Base-by-base conservation (phyloP, 2,329 filamentous ascomycete genomes). In the Neurospora sp. region DNA sequence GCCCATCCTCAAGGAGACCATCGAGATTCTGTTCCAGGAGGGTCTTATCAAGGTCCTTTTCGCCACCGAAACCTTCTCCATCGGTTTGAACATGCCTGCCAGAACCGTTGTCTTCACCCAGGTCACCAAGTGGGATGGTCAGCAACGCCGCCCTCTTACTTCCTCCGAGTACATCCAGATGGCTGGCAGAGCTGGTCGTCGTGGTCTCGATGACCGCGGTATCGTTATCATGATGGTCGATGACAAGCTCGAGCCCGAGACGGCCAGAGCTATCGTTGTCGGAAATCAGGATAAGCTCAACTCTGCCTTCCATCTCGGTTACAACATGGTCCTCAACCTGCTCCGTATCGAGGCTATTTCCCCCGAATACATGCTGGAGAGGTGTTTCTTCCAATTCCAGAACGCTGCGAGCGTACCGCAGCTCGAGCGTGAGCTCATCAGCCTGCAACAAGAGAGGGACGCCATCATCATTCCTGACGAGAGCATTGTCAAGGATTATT, bases 211-310 rank as follows among this genome's bases (percentile, higher is more conserved):
- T 82, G 94, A 97, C 72, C 91, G 96, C 74, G 96, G 96, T 86
- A 96, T 98, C 75, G 96, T 99, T 75, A 98, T 99, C 79, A 98
- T 99, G 93, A 98, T 99, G 95, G 92, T 99, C 72, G 91, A 96
- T 77, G 92, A 96, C 79, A 93, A 96, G 82, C 95, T 99, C 83
- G 96, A 99, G 77, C 96, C 96, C 1, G 89, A 92, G 2, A 89
- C 91, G n/a, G 95, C 96, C 57, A 97, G 97, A 81, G 90, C 92
- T 73, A 97, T 99, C 75, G 96, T 99, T 12, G 93, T 96, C 68
- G 96, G 96, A 74, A 92, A 97, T 77, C 96, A 99, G 80, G 96
- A 99, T 80, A 93, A 94, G 74, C 89, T 99, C 38, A 98, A 98
- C 81, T 98, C 96, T 3, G 96, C 96, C 1, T 99, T 99, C 82